Base-by-base conservation (phyloP, 257 asterid genomes). In the Petrea volubilis region DNA sequence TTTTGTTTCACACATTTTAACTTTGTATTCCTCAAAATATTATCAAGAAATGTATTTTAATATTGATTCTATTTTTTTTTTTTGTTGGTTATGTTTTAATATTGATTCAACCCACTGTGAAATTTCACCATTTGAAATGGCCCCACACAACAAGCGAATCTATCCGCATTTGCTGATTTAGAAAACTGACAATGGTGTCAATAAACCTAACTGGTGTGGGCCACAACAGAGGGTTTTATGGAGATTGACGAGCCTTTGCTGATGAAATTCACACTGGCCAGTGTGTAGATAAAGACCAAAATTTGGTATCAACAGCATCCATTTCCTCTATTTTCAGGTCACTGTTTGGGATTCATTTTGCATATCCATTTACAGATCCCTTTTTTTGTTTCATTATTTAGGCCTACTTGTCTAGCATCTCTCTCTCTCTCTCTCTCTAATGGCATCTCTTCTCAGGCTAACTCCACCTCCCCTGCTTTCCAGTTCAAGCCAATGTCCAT, bases 401-500 rank as follows among this genome's bases (percentile, higher is more conserved):
- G n/a, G n/a, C n/a, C n/a, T n/a, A n/a, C n/a, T n/a, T n/a, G n/a
- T n/a, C n/a, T n/a, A n/a, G n/a, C n/a, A n/a, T n/a, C n/a, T 7
- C 13, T 56, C 33, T 5, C 52, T 14, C 70, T 36, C 66, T n/a
- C 74, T 78, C 64, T 44, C 76, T 68, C 59, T 20, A 44, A 87
- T 92, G 97, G 92, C 78, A 53, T 71, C 86, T 71, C 82, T 81
- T 68, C 83, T 79, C 64, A 56, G 58, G 20, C 81, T 74, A 59
- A 77, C 86, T 28, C 80, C 90, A 53, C 61, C 81, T 41, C 57
- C 83, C 59, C 66, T 78, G 12, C 80, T 80, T 43, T 69, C 83
- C 60, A 27, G 67, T 34, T 68, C 79, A 71, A 72, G 24, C 11
- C 80, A 78, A 59, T 63, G 71, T 68, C 73, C 72, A 25, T 62